Percentiles rank a stretch among this genome's conserved stretches.
Conservation (phyloP, 2,329 filamentous ascomycete genomes). For the Helotiales sp. region DNA sequence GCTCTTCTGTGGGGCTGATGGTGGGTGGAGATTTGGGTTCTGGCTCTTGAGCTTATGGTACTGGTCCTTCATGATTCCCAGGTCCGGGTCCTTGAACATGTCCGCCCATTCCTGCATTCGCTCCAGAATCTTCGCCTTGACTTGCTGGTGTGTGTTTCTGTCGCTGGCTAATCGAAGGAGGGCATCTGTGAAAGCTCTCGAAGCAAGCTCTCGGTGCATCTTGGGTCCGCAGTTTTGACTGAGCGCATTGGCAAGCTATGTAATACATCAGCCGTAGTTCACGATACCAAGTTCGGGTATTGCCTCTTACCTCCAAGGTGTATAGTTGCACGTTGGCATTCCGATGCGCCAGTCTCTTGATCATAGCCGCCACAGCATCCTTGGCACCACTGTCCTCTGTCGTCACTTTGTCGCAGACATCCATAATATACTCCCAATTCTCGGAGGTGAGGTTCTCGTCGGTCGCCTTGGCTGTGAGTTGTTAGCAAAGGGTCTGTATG, state of each 20-base stretch:
- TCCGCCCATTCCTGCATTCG: conserved; percentile 96
- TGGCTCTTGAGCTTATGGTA: conserved; percentile 82
- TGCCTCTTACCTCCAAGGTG: conserved; percentile 62
- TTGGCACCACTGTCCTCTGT: conserved; percentile 56
- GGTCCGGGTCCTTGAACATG: conserved; percentile 90
- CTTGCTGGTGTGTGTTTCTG: conserved; percentile 92
- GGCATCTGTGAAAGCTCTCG: conserved; percentile 83
- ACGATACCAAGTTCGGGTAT: conserved; percentile 3
- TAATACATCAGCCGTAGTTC: conserved; percentile 21
- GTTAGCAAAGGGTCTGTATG: conserved; percentile 28
- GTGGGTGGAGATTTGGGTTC: conserved; percentile 89
- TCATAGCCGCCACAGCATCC: conserved; percentile 73
- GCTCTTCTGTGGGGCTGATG: conserved; percentile 91
- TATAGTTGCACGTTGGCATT: conserved; percentile 83
- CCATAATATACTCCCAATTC: conserved; percentile 69
- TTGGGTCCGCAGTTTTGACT: conserved; percentile 73
- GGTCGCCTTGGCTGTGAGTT: conserved; percentile 73
- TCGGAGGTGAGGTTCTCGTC: conserved; percentile 87
- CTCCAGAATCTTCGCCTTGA: conserved; percentile 96
- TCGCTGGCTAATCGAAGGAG: conserved; percentile 89
- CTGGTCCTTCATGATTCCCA: conserved; percentile 97
- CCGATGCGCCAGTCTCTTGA: conserved; percentile 73
- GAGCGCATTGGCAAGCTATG: conserved; percentile 70
- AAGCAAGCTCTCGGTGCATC: conserved; percentile 73
- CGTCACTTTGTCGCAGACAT: conserved; percentile 49